These are phyloP conservation scores for Triticum urartu DNA, from an alignment of 176 grass and related monocot genomes.

Conservation along the genomic window DNA sequence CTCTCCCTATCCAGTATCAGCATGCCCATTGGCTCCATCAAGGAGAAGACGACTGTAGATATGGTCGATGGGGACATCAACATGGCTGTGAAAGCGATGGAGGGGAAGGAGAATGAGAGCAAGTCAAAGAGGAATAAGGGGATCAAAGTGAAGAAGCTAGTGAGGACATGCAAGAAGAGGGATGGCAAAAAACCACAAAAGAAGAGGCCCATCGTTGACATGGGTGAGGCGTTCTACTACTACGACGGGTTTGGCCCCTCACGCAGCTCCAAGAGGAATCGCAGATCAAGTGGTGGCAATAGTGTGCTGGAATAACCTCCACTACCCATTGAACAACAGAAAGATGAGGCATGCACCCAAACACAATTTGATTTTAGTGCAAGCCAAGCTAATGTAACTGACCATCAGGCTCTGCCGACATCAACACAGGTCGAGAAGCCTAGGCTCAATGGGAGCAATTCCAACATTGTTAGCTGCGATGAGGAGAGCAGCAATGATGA, in stretches of 20 bases:
- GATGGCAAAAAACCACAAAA: conserved; percentile 32
- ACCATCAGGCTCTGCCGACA: background rate
- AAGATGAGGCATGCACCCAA: background rate
- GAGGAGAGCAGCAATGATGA: background rate
- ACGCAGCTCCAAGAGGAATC: conserved; percentile 32
- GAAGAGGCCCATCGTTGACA: background rate
- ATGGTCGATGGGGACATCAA: background rate
- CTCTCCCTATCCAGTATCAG: conserved; percentile 5
- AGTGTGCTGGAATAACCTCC: background rate
- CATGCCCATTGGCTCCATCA: background rate
- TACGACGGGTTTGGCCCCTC: conserved; percentile 46
- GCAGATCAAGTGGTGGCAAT: background rate
- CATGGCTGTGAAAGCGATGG: background rate
- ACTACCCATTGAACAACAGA: background rate
- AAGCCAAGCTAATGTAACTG: too few relatives aligned
- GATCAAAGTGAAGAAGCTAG: background rate
- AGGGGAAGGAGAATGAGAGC: background rate
- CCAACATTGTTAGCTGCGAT: background rate
- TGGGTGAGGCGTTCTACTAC: conserved; percentile 43
- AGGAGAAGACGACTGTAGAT: background rate
- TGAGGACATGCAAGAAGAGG: conserved; percentile 42
- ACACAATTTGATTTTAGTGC: background rate
- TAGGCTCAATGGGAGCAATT: background rate
- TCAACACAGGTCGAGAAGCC: background rate
- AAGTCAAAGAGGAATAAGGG: background rate